Conservation (phyloP, 495 filamentous ascomycete genomes). For the Hypomontagnella submonticulosa region DNA sequence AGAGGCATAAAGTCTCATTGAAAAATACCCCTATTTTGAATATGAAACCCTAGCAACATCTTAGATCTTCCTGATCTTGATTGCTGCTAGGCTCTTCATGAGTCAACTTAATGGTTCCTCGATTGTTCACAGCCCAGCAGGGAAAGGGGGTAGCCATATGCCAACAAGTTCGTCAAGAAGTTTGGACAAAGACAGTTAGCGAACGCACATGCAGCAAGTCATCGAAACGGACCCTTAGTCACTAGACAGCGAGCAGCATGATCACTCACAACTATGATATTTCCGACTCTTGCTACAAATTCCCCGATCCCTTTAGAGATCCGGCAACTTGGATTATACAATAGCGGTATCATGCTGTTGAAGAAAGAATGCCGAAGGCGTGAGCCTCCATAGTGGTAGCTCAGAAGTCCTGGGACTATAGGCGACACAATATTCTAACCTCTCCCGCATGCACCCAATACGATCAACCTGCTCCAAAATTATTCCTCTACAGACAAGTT, state of each 20-base stretch:
- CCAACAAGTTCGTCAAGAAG: conserved; percentile 31
- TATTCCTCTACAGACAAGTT: too few species aligned
- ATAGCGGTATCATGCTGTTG: conserved; percentile 27
- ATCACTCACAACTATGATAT: conserved; percentile 20
- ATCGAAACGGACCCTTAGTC: conserved; percentile 27
- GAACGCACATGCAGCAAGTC: conserved; percentile 28
- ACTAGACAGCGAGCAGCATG: conserved; percentile 37
- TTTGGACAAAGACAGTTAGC: conserved; percentile 41
- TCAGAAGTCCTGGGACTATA: conserved; percentile 17
- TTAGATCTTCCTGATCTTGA: conserved; percentile 13
- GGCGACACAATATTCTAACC: conserved; percentile 12
- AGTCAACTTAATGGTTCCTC: conserved; percentile 39
- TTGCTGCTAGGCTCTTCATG: conserved; percentile 38
- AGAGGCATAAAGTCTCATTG: conserved; percentile 32
- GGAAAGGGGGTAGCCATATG: conserved; percentile 18
- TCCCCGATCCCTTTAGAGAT: conserved; percentile 12
- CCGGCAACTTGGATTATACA: conserved; percentile 18
- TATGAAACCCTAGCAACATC: conserved; percentile 36
- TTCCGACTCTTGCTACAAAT: conserved; percentile 26
- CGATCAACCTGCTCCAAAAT: too few species aligned
- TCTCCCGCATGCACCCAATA: background rate
- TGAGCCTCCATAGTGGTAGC: conserved; percentile 20
- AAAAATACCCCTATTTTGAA: conserved; percentile 38
- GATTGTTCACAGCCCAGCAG: conserved; percentile 33
- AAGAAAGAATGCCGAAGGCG: conserved; percentile 20